A percentile compares a stretch with the other conserved stretches of the same genome.
phyloP scores from a whole-genome alignment of 352 stramenopile species.

The Globisporangium yorkense region DNA sequence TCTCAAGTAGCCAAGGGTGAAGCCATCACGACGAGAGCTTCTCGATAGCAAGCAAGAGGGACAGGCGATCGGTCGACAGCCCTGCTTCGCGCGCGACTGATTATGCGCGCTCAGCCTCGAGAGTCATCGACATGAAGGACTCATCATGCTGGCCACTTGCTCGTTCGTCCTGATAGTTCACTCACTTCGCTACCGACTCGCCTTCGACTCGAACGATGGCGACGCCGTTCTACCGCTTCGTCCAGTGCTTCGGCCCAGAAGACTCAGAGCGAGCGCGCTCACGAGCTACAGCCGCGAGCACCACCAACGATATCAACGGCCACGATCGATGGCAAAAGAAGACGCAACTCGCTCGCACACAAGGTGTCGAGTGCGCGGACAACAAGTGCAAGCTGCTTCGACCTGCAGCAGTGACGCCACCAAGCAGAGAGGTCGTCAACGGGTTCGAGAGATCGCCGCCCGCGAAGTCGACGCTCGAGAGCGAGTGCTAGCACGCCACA shows the following conservation, averaged over 20 bases:
- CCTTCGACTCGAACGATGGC: slow-evolving; percentile 1
- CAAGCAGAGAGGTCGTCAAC: neutral
- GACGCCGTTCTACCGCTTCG: slow-evolving; percentile 5
- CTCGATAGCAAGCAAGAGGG: no score
- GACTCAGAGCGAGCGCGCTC: neutral
- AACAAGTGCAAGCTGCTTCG: neutral
- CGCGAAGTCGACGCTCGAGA: no score
- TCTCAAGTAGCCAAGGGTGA: no score
- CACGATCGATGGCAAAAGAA: neutral
- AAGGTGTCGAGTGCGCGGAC: neutral
- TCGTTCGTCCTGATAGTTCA: no score
- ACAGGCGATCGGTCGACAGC: no score
- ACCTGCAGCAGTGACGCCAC: neutral
- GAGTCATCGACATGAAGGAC: neutral
- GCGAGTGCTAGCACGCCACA: no score
- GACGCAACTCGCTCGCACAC: neutral
- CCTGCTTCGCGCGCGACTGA: no score
- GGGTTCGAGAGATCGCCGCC: no score
- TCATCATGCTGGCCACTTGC: neutral
- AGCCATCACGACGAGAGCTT: no score
- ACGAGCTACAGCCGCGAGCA: neutral
- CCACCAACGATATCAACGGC: neutral
- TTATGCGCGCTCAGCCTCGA: no score
- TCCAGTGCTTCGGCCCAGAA: slow-evolving; percentile 3
- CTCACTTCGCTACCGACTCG: neutral